Conservation (phyloP, 73 alveolate species). For the Urostyla sp. region DNA sequence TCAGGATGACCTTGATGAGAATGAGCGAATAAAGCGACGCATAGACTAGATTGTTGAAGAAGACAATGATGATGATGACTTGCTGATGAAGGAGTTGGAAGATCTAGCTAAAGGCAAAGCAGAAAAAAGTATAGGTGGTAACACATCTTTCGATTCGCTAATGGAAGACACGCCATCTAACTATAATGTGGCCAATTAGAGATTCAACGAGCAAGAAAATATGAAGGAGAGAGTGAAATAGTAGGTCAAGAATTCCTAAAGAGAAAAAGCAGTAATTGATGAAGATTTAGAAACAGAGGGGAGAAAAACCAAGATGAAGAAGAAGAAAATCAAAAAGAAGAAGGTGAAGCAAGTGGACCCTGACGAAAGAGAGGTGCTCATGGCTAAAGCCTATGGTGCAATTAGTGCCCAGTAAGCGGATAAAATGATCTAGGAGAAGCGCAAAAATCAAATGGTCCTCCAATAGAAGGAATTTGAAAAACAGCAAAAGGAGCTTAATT, state of each 20-base stretch:
- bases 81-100: slow-evolving; percentile 29
- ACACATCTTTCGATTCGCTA: slow-evolving; percentile 64
- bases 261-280: slow-evolving; percentile 48
- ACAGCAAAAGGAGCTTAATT: too few species aligned
- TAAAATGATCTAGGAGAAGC: too few species aligned
- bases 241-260: not conserved
- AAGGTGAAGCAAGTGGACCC: slow-evolving; percentile 9
- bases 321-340: slow-evolving; percentile 55
- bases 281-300: slow-evolving; percentile 29
- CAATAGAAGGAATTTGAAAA: too few species aligned
- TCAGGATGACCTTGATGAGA: not conserved
- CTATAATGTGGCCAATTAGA: slow-evolving; percentile 57
- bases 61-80: slow-evolving; percentile 62
- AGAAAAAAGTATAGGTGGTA: slow-evolving; percentile 43
- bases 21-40: not conserved
- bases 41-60: slow-evolving; percentile 35
- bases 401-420: slow-evolving; percentile 7
- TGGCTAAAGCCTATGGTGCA: slow-evolving; percentile 71
- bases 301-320: slow-evolving; percentile 30
- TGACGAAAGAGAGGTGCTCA: slow-evolving; percentile 32
- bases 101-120: slow-evolving; percentile 24
- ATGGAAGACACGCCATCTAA: slow-evolving; percentile 77
- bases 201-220: slow-evolving; percentile 33
- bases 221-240: slow-evolving; percentile 2
- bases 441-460: too few species aligned